Evolutionary conservation across 257 asterid species (phyloP), one percentile per base, ranked within the genome.

Genomic region (Penstemon newberryi): DNA sequence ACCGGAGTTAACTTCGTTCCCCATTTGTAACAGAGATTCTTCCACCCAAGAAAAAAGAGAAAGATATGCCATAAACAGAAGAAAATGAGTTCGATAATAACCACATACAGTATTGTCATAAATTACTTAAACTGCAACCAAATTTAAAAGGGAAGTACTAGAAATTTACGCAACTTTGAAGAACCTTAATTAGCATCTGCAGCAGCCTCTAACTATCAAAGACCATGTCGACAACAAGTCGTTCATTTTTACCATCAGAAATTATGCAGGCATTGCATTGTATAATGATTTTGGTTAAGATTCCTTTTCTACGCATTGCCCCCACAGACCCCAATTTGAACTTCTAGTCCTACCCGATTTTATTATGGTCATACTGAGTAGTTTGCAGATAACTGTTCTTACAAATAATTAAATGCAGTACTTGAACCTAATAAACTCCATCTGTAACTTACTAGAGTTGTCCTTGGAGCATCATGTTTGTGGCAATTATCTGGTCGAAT

Each of bases 11-110:
- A 72, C 76, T 76, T 83, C 19, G 84, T 73, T 58, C 97, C 96
- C 97, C 97, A 93, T 79, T 86, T 87, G 70, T 84, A 93, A 80
- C 99, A 93, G 8, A 90, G 88, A 87, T 93, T 93, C 96, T 93
- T 82, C 73, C 73, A 66, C 10, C 6, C 40, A 61, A 70, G 53
- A 9, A 52, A 49, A 60, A 49, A n/a, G 38, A 58, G 8, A 49
- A 61, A 19, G 10, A 60, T 47, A 66, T 43, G 13, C 7, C 42
- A 5, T n/a, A 11, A 63, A 12, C 9, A 43, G 8, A 18, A 8
- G 11, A 43, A 39, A 56, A 66, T 18, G 36, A 51, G 44, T 25
- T 13, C 54, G 25, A 42, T 6, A 46, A 64, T 53, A 57, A 66
- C 33, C 33, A 25, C 33, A 25, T 25, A 25, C 33, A 25, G 33